Evolutionary conservation across 2,329 filamentous ascomycete species (phyloP).

Genomic region (Simplicillium sp.): DNA sequence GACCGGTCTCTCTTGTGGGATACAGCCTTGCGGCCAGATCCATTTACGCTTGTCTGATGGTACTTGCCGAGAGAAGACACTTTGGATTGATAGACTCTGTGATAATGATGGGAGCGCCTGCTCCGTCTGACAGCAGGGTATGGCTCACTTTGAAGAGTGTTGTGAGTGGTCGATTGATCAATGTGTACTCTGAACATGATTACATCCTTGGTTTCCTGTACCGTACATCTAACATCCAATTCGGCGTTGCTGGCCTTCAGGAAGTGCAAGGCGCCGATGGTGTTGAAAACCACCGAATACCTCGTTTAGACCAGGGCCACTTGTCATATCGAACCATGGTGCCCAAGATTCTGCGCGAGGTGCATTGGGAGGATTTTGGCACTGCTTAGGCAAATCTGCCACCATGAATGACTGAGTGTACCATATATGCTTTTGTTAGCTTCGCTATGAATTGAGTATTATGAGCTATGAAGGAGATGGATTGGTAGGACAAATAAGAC

Average conservation of each 20-base stretch:
- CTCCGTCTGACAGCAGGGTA: constrained; percentile 59
- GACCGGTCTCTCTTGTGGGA: constrained; percentile 70
- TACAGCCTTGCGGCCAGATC: constrained; percentile 75
- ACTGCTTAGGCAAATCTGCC: neutral
- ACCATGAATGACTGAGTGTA: neutral
- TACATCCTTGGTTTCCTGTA: constrained; percentile 84
- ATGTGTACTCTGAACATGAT: constrained; percentile 81
- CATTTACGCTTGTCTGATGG: constrained; percentile 76
- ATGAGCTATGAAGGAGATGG: no score
- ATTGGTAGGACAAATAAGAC: no score
- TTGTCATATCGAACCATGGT: constrained; percentile 60
- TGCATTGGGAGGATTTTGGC: constrained; percentile 61
- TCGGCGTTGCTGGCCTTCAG: constrained; percentile 78
- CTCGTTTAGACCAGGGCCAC: constrained; percentile 58
- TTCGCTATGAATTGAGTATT: no score
- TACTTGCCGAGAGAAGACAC: constrained; percentile 67
- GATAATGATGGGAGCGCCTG: constrained; percentile 74
- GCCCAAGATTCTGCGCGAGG: constrained; percentile 54
- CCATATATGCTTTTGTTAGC: neutral
- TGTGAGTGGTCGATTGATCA: constrained; percentile 76
- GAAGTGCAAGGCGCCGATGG: constrained; percentile 55
- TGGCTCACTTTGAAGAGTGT: constrained; percentile 74
- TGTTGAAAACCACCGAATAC: constrained; percentile 60
- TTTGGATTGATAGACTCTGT: constrained; percentile 84
- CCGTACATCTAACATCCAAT: constrained; percentile 70